A percentile compares a stretch with the other conserved stretches of the same genome.
These are phyloP conservation scores for Fusarium redolens DNA, from an alignment of 2,329 filamentous ascomycete genomes.

Conservation along the genomic window DNA sequence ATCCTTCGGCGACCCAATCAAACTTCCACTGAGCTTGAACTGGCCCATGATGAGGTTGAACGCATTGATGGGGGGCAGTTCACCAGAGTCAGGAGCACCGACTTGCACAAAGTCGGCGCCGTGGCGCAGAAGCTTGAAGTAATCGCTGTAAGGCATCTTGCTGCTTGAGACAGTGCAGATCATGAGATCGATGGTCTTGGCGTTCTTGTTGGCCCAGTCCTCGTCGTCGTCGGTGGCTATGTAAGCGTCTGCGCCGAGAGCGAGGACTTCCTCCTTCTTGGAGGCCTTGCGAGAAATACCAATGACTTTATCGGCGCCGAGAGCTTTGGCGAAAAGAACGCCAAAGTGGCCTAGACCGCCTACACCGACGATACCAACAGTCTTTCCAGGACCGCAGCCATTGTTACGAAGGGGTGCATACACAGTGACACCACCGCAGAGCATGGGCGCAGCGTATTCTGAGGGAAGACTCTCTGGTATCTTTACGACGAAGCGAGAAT, in stretches of 20 bases:
- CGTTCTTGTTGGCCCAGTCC: constrained; percentile 65
- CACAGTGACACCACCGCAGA: constrained; percentile 76
- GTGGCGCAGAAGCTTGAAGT: constrained; percentile 68
- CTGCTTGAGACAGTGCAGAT: constrained; percentile 65
- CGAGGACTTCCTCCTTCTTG: constrained; percentile 65
- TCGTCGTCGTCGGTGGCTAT: constrained; percentile 57
- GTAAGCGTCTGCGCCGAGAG: constrained; percentile 66
- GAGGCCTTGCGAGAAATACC: constrained; percentile 64
- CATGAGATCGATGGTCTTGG: constrained; percentile 65
- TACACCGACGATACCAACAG: constrained; percentile 73
- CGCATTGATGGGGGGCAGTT: constrained; percentile 40
- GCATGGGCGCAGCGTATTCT: constrained; percentile 67
- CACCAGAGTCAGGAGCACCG: constrained; percentile 50
- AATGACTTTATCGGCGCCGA: constrained; percentile 70
- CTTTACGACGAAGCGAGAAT: constrained; percentile 60
- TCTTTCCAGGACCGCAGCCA: constrained; percentile 73
- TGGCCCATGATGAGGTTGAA: constrained; percentile 37
- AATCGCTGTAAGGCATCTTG: constrained; percentile 70
- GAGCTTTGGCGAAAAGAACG: constrained; percentile 73
- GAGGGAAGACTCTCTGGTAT: constrained; percentile 56
- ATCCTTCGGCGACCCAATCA: constrained; percentile 63
- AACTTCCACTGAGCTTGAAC: constrained; percentile 58
- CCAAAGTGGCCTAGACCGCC: constrained; percentile 77
- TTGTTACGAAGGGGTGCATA: constrained; percentile 71
- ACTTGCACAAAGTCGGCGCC: constrained; percentile 74